Percentiles rank a stretch among this genome's conserved stretches.
phyloP scores from a whole-genome alignment of 2,329 filamentous ascomycete genomes.

The Fusarium subtropicale region DNA sequence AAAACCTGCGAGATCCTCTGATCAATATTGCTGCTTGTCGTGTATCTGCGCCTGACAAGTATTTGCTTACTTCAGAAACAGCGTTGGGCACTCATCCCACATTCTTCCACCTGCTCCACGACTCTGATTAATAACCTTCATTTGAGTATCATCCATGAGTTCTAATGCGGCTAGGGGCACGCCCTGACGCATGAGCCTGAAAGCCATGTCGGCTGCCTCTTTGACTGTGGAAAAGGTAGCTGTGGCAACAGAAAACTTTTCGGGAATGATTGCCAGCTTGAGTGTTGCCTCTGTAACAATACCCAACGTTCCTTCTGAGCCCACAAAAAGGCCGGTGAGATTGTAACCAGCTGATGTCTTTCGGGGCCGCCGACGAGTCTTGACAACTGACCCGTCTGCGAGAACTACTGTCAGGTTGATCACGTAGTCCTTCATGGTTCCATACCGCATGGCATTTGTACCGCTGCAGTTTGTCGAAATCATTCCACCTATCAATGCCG shows the following conservation, averaged over 20 bases:
- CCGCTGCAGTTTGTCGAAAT: conserved; percentile 75
- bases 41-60: not conserved
- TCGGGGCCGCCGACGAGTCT: conserved; percentile 73
- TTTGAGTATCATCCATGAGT: conserved; percentile 72
- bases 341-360: conserved; percentile 81
- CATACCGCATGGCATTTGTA: conserved; percentile 72
- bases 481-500: conserved; percentile 68
- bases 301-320: conserved; percentile 77
- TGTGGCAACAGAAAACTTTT: conserved; percentile 73
- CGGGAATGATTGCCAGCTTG: conserved; percentile 73
- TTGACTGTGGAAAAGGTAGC: conserved; percentile 70
- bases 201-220: conserved; percentile 72
- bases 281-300: conserved; percentile 77
- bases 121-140: conserved; percentile 73
- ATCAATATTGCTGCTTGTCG: not conserved
- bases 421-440: conserved; percentile 82
- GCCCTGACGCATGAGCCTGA: conserved; percentile 71
- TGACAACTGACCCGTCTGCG: conserved; percentile 73
- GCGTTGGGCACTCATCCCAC: conserved; percentile 77
- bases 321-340: conserved; percentile 74
- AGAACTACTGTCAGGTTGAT: conserved; percentile 77
- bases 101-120: conserved; percentile 67
- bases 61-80: conserved; percentile 72
- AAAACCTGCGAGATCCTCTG: conserved; percentile 57
- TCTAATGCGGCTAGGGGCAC: conserved; percentile 75